Evolutionary conservation across 2,329 filamentous ascomycete species (phyloP).

Genomic region (Didymella arachidicola): DNA sequence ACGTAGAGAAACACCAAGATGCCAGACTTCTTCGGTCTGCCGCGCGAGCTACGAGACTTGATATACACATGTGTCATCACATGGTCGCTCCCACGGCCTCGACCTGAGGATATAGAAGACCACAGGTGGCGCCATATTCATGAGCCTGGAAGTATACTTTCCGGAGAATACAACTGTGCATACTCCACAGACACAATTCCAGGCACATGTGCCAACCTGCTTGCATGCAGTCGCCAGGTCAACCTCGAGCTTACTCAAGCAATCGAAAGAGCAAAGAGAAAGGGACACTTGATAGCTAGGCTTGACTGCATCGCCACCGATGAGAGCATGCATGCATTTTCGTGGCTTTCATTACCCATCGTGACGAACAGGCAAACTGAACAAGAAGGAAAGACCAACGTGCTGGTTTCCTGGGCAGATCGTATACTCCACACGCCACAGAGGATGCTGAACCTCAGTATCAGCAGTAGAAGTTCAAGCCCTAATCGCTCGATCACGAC

Average conservation of each 20-base stretch:
- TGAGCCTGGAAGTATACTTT: conserved; percentile 24
- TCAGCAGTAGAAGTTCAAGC: conserved; percentile 9
- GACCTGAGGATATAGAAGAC: conserved; percentile 27
- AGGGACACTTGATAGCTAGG: conserved; percentile 27
- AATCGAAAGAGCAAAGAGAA: conserved; percentile 30
- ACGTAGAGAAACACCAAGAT: background rate
- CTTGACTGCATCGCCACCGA: conserved; percentile 45
- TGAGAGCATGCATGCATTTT: conserved; percentile 43
- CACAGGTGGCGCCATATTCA: conserved; percentile 28
- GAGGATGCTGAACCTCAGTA: conserved; percentile 16
- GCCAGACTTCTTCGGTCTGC: conserved; percentile 35
- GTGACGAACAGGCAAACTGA: conserved; percentile 29
- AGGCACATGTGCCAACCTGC: conserved; percentile 42
- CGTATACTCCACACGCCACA: conserved; percentile 19
- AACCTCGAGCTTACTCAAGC: conserved; percentile 40
- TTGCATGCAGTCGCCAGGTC: conserved; percentile 41
- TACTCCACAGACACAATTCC: conserved; percentile 34
- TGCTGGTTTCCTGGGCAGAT: conserved; percentile 30
- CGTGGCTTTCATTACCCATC: conserved; percentile 41
- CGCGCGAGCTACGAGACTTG: conserved; percentile 46
- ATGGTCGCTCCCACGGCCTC: conserved; percentile 31
- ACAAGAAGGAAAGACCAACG: conserved; percentile 11
- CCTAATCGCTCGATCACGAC: background rate
- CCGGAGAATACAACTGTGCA: conserved; percentile 38
- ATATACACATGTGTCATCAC: conserved; percentile 43